Percentiles rank a stretch among this genome's conserved stretches.
Evolutionary conservation across 176 grass and related monocot species (phyloP).

Genomic region (Oryza brachyantha): DNA sequence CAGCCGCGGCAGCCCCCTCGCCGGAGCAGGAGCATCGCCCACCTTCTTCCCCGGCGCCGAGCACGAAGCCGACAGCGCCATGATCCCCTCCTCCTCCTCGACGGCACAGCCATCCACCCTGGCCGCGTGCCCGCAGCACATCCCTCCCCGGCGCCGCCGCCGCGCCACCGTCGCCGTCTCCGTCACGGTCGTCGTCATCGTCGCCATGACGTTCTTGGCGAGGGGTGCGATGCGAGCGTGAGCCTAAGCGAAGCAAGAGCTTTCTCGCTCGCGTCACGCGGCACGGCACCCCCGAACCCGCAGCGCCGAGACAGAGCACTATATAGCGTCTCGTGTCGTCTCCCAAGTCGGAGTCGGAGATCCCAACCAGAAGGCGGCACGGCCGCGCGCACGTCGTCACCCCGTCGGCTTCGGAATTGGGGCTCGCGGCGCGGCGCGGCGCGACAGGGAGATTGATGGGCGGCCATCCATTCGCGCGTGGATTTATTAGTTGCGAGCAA

Average conservation of each 20-base stretch:
- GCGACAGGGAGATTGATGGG: too few relatives aligned
- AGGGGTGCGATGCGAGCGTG: too few relatives aligned
- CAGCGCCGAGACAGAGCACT: too few relatives aligned
- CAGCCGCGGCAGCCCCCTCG: slow-evolving; percentile 22
- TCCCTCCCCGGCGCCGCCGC: not conserved
- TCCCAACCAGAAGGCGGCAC: too few relatives aligned
- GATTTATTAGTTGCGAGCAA: not conserved
- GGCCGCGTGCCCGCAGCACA: not conserved
- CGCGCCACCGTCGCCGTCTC: not conserved
- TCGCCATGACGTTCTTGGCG: not conserved
- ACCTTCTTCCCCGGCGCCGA: not conserved
- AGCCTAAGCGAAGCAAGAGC: too few relatives aligned
- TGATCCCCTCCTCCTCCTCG: not conserved
- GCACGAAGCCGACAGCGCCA: not conserved
- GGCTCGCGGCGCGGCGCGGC: too few relatives aligned
- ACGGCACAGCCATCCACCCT: not conserved
- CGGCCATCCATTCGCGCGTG: not conserved
- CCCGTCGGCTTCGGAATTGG: not conserved
- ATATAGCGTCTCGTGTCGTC: too few relatives aligned
- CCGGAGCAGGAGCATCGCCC: not conserved
- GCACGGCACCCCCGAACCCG: too few relatives aligned
- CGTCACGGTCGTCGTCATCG: not conserved
- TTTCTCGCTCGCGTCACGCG: too few relatives aligned
- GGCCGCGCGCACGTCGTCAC: too few relatives aligned
- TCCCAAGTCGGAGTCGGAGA: too few relatives aligned